Evolutionary conservation across 2,329 filamentous ascomycete genomes (phyloP).

Genomic region (Graphium sp.): DNA sequence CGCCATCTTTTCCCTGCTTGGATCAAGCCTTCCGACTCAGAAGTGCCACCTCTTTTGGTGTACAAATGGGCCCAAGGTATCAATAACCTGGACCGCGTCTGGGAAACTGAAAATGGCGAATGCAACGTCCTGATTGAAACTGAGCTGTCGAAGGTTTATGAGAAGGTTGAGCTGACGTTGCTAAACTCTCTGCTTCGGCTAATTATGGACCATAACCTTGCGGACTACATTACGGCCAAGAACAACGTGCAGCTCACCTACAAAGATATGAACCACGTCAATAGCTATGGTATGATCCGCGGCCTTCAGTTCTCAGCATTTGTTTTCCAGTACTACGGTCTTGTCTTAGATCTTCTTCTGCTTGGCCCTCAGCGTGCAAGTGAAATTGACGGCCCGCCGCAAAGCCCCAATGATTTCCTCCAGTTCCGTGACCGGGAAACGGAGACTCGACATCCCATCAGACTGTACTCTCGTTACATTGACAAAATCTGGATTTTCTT

Average conservation of each 20-base stretch:
- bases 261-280: slow-evolving; percentile 99
- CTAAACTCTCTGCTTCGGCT: slow-evolving; percentile 82
- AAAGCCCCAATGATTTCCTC: slow-evolving; percentile 90
- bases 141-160: slow-evolving; percentile 95
- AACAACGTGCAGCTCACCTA: slow-evolving; percentile 99
- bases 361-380: slow-evolving; percentile 92
- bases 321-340: slow-evolving; percentile 96
- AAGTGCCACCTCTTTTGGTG: slow-evolving; percentile 81
- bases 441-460: slow-evolving; percentile 84
- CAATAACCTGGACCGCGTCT: slow-evolving; percentile 92
- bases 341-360: slow-evolving; percentile 84
- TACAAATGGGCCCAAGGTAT: slow-evolving; percentile 99
- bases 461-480: slow-evolving; percentile 94
- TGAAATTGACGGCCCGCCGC: slow-evolving; percentile 87
- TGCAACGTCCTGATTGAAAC: slow-evolving; percentile 99
- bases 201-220: slow-evolving; percentile 99
- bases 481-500: slow-evolving; percentile 99
- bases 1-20: slow-evolving; percentile 92
- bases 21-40: slow-evolving; percentile 98
- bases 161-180: slow-evolving; percentile 95
- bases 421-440: slow-evolving; percentile 91
- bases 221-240: slow-evolving; percentile 97
- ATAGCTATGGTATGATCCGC: slow-evolving; percentile 96
- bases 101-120: slow-evolving; percentile 85
- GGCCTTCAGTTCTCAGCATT: slow-evolving; percentile 96